Base-by-base conservation (phyloP, 306 rosid genomes). In the Sicyos baderoa region DNA sequence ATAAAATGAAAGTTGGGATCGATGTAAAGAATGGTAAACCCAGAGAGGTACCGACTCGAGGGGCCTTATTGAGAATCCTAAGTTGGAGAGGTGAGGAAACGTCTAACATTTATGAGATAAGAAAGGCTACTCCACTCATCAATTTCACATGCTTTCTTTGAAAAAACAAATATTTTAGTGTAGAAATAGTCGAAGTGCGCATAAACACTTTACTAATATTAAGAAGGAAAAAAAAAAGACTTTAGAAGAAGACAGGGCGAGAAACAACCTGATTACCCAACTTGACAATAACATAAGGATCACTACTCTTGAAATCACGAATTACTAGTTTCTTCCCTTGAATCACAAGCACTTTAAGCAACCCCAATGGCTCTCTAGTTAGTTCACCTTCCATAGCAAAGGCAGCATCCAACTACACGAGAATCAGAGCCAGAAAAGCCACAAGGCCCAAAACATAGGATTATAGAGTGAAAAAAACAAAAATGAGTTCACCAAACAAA, bases 261-360 rank as follows among this genome's bases (percentile, higher is more conserved):
- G 53, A 66, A 69, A 10, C 42, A 52, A 90, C 99, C 97, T 88
- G 99, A 79, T 81, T 84, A 49, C 91, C 96, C 66, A 90, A 66
- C 86, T 93, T 93, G 82, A 90, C 87, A 64, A 93, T 83, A 75
- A 93, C 99, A 82, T 93, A 93, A 74, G 99, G 97, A 86, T 93
- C 99, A 68, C 99, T 93, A 62, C 80, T 89, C 85, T 80, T 93
- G 86, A 93, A 93, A 82, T 93, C 99, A n/a, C 99, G 85, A 77
- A 93, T 88, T 18, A 82, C 99, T 66, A 93, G 83, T 74, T 81
- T 76, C 75, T 80, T 90, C 54, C 99, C 99, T 85, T 86, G 89
- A 76, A 88, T 85, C 74, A 90, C 86, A 42, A 52, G 78, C 42
- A 93, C 90, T 79, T 93, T 93, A 10, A 93, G 86, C 63, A 72